Evolutionary conservation across 306 rosid species (phyloP).

Genomic region (Canavalia gladiata): DNA sequence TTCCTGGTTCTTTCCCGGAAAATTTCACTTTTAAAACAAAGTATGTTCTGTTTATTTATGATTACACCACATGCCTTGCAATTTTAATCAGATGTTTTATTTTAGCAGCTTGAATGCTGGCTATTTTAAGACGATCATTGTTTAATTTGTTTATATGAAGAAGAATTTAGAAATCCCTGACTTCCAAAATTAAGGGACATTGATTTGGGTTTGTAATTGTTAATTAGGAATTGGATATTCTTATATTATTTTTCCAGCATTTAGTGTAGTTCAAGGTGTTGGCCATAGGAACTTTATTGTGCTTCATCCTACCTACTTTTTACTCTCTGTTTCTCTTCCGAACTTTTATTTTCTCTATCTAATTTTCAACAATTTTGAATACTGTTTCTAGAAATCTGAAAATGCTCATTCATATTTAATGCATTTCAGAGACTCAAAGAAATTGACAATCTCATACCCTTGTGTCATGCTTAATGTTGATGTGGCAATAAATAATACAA

Average conservation of each 20-base stretch:
- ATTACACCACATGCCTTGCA: slow-evolving; percentile 1
- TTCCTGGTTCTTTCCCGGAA: slow-evolving; percentile 98
- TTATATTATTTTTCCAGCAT: slow-evolving; percentile 32
- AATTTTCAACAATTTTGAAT: slow-evolving; percentile 17
- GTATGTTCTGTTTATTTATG: slow-evolving; percentile 55
- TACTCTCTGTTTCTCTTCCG: slow-evolving; percentile 20
- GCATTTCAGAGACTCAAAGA: slow-evolving; percentile 79
- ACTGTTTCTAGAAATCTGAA: slow-evolving; percentile 40
- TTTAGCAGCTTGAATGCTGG: slow-evolving; percentile 24
- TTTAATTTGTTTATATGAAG: slow-evolving; percentile 11
- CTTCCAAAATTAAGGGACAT: slow-evolving; percentile 23
- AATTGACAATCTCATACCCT: slow-evolving; percentile 97
- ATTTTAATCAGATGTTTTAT: slow-evolving; percentile 14
- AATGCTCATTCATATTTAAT: slow-evolving; percentile 50
- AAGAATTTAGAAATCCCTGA: slow-evolving; percentile 8
- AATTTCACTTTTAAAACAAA: slow-evolving; percentile 90
- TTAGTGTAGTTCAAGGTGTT: slow-evolving; percentile 23
- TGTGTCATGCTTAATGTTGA: slow-evolving; percentile 99
- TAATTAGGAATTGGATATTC: slow-evolving; percentile 29
- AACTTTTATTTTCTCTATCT: slow-evolving; percentile 28
- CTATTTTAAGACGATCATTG: slow-evolving; percentile 18
- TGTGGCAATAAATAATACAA: slow-evolving; percentile 96
- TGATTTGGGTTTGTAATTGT: slow-evolving; percentile 37
- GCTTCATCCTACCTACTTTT: slow-evolving; percentile 20
- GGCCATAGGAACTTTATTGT: slow-evolving; percentile 9